Conservation (phyloP, 108 stramenopile species). For the Nannochloropsis granulata region DNA sequence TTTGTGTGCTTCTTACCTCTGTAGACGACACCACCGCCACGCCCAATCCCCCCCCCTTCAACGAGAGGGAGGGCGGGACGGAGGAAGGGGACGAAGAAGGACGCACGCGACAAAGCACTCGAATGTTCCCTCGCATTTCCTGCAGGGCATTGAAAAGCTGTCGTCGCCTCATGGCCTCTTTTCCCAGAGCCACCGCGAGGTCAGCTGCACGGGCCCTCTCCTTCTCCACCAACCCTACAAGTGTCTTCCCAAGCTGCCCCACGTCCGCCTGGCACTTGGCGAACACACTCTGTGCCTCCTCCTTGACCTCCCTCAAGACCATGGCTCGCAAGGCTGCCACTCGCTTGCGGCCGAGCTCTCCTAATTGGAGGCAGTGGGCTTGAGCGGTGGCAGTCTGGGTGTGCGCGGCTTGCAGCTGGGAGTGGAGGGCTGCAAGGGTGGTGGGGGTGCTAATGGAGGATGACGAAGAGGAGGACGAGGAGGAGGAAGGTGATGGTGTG, state of each 20-base stretch:
- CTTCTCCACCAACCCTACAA: background rate
- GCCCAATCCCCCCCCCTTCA: background rate
- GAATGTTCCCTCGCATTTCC: constrained; percentile 42
- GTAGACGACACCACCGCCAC: background rate
- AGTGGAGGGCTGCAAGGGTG: background rate
- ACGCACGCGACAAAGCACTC: constrained; percentile 38
- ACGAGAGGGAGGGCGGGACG: background rate
- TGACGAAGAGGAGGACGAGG: no score
- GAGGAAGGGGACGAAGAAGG: background rate
- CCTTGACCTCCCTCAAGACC: background rate
- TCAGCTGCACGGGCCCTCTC: background rate
- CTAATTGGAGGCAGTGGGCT: background rate
- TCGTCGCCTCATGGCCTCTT: background rate
- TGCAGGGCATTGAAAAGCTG: background rate
- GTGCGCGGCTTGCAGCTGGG: background rate
- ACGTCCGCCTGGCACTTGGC: background rate
- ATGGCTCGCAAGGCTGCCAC: background rate
- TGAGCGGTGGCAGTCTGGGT: background rate
- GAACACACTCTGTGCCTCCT: background rate
- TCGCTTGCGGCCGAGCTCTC: background rate
- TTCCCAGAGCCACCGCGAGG: background rate
- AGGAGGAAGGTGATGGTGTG: no score
- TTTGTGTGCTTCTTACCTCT: background rate
- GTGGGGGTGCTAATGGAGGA: no score
- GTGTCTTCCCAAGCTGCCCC: background rate